A percentile compares a stretch with the other conserved stretches of the same genome.
phyloP scores from a whole-genome alignment of 257 asterid genomes.

The Osmanthus fragrans region DNA sequence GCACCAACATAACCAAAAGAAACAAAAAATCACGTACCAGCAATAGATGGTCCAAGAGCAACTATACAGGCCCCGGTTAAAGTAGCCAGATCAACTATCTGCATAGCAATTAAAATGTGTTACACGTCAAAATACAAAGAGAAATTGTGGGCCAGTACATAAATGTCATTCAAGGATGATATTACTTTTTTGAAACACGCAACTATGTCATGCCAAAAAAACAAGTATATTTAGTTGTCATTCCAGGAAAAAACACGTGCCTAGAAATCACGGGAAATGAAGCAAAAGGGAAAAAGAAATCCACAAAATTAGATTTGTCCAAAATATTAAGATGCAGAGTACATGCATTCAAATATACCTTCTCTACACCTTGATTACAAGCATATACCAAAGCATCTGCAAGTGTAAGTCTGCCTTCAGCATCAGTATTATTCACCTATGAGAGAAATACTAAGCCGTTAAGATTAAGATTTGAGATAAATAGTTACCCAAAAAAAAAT shows the following conservation, averaged over 20 bases:
- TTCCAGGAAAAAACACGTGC: not conserved
- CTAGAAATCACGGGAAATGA: not conserved
- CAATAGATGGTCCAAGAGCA: slow-evolving; percentile 95
- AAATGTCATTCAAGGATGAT: not conserved
- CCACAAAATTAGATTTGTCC: not conserved
- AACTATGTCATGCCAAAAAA: not conserved
- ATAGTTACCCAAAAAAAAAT: not conserved
- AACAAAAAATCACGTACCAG: slow-evolving; percentile 47
- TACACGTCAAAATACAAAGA: slow-evolving; percentile 15
- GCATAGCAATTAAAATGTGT: slow-evolving; percentile 26
- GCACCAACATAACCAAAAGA: not conserved
- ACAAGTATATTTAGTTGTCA: not conserved
- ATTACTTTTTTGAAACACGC: not conserved
- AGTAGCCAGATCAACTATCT: slow-evolving; percentile 94
- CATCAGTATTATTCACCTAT: slow-evolving; percentile 97
- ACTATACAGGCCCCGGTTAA: slow-evolving; percentile 86
- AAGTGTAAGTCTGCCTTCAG: slow-evolving; percentile 98
- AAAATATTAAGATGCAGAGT: slow-evolving; percentile 8
- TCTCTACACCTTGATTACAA: slow-evolving; percentile 93
- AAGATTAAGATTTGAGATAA: not conserved
- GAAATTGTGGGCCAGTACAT: not conserved
- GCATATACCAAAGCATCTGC: slow-evolving; percentile 98
- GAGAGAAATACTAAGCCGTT: not conserved
- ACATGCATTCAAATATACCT: slow-evolving; percentile 51
- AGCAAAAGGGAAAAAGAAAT: not conserved